Base-by-base conservation (phyloP, 202 grass and related monocot species). In the Schoenoplectus tabernaemontani region DNA sequence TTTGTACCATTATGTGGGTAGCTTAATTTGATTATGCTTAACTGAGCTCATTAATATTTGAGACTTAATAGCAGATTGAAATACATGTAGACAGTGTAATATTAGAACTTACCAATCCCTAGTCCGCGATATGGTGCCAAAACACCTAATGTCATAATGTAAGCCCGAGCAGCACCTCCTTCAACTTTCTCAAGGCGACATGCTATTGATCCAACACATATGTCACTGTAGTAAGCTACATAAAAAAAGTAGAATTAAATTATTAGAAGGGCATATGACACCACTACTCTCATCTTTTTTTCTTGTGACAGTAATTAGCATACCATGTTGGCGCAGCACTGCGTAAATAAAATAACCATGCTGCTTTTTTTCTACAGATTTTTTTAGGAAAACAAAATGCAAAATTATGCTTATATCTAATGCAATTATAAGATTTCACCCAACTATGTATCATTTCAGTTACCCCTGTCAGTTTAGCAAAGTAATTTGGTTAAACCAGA, bases 81-180 rank as follows among this genome's bases (percentile, higher is more conserved):
- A 47, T 70, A 24, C 41, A 16, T 28, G 39, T 26, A 44, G 2
- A 46, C 37, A 41, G 36, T 9, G 41, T 67, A 42, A 70, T 19
- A 51, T n/a, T 74, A 39, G 36, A 61, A 54, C 90, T 87, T 81
- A 99, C 96, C 96, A 16, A 99, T 86, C 54, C 96, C 92, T 65
- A 96, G 90, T 44, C 91, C 84, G 30, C 96, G 90, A 65, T 99
- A 99, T 1, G 96, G 96, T 4, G 96, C 96, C 71, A 99, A 81
- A 84, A 99, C 96, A 83, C 96, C 92, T 59, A 99, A 85, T 38
- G 92, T 99, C 96, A 99, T 99, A 73, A 99, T 99, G 70, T 99
- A 99, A 88, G 90, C 89, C 82, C 86, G 34, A 46, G 96, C 42
- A 0, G 65, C 82, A 4, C 96, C 91, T 86, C 89, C 91, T 88